Conservation (phyloP, 805 yeast genomes). For the Grigorovia yakushimaensis region DNA sequence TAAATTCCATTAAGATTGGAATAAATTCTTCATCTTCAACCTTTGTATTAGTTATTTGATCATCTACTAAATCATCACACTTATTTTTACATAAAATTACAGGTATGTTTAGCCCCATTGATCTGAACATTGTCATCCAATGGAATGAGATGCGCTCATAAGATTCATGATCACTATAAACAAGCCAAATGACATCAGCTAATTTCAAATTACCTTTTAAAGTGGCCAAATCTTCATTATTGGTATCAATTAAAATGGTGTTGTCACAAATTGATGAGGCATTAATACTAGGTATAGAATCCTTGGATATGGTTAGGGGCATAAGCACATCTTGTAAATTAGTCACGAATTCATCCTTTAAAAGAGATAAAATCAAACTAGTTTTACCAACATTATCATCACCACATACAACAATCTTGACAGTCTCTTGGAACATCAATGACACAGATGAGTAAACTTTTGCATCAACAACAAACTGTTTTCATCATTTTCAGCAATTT, state of each 20-base stretch:
- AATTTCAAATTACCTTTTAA: slow-evolving; percentile 66
- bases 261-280: slow-evolving; percentile 44
- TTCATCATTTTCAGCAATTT: too few species aligned
- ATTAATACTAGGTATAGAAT: slow-evolving; percentile 35
- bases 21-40: slow-evolving; percentile 68
- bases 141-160: slow-evolving; percentile 84
- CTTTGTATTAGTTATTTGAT: slow-evolving; percentile 31
- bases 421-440: slow-evolving; percentile 38
- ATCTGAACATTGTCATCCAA: slow-evolving; percentile 91
- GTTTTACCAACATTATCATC: slow-evolving; percentile 89
- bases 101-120: slow-evolving; percentile 89
- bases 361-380: slow-evolving; percentile 65
- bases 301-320: slow-evolving; percentile 73
- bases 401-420: slow-evolving; percentile 85
- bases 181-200: slow-evolving; percentile 91
- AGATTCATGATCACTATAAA: slow-evolving; percentile 88
- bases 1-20: slow-evolving; percentile 79
- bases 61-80: slow-evolving; percentile 34
- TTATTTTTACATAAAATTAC: slow-evolving; percentile 86
- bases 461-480: too few species aligned
- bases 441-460: too few species aligned
- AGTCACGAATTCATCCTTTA: slow-evolving; percentile 73
- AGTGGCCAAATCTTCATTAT: slow-evolving; percentile 48
- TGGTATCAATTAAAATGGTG: slow-evolving; percentile 74
- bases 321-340: slow-evolving; percentile 73